Percentiles rank a stretch among this genome's conserved stretches.
Conservation (phyloP, 371 early-diverging fungal species). For the Entomophthora muscae region DNA sequence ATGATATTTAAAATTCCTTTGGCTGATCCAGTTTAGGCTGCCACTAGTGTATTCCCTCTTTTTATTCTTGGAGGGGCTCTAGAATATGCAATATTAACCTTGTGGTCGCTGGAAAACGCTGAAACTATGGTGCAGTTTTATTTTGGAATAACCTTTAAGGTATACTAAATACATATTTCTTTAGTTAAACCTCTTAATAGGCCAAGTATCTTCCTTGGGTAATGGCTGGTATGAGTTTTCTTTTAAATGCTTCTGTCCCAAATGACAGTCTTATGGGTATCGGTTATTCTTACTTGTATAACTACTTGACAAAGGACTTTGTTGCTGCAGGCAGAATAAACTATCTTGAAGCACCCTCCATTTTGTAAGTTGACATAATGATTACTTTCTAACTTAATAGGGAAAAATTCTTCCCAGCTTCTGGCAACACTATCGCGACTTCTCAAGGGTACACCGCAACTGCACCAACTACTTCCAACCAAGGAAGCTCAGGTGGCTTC, state of each 20-base stretch:
- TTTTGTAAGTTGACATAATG: not conserved
- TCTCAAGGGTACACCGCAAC: not conserved
- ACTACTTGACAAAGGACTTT: not conserved
- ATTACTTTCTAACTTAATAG: not conserved
- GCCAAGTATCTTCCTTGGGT: not conserved
- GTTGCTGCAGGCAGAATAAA: not conserved
- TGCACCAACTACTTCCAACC: not conserved
- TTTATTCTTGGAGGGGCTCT: not conserved
- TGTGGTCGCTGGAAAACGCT: not conserved
- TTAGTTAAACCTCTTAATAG: not conserved
- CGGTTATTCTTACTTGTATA: not conserved
- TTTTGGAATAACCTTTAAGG: conserved; percentile 2
- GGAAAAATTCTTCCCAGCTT: not conserved
- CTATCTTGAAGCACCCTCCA: not conserved
- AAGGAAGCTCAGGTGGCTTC: not conserved
- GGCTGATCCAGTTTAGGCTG: not conserved
- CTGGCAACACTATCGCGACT: not conserved
- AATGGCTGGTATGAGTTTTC: not conserved
- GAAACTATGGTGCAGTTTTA: not conserved
- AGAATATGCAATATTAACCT: not conserved
- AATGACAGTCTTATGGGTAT: not conserved
- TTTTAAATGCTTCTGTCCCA: conserved; percentile 1
- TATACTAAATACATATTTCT: not conserved
- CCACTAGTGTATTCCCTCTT: not conserved
- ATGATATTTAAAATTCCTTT: not conserved